Conservation (phyloP, 2,329 filamentous ascomycete species). For the Albophoma yamanashiensis region DNA sequence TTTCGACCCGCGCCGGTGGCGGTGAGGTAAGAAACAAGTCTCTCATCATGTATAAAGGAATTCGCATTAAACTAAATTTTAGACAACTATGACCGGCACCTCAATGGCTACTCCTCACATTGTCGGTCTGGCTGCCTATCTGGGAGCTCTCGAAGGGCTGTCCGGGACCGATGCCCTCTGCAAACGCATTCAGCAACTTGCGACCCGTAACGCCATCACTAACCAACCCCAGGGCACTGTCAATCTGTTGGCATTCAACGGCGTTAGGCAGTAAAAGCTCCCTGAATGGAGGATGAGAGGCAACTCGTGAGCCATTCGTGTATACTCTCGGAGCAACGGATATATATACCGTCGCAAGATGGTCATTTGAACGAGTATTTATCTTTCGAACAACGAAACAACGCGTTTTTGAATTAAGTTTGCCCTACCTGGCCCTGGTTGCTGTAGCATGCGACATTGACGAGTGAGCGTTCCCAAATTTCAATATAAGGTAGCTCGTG, state of each 20-base stretch:
- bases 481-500: too few relatives aligned
- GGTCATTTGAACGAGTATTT: too few relatives aligned
- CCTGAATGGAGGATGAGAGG: not conserved
- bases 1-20: constrained; percentile 31
- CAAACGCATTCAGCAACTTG: constrained; percentile 30
- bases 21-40: constrained; percentile 12
- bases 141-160: constrained; percentile 6
- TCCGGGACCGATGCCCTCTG: constrained; percentile 33
- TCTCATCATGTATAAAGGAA: not conserved
- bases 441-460: not conserved
- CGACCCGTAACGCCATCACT: constrained; percentile 27
- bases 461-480: too few relatives aligned
- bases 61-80: constrained; percentile 3
- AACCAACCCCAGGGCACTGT: constrained; percentile 27
- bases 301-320: not conserved
- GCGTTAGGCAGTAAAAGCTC: constrained; percentile 6
- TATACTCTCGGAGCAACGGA: not conserved
- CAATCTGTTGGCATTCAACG: constrained; percentile 45
- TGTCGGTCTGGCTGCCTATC: constrained; percentile 23
- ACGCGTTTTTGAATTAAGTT: not conserved
- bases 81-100: constrained; percentile 30
- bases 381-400: not conserved
- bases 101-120: constrained; percentile 35
- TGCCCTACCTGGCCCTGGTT: too few relatives aligned
- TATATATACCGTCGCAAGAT: not conserved